These are phyloP conservation scores for Nicotiana tabacum DNA, from an alignment of 257 asterid species.

Conservation along the genomic window DNA sequence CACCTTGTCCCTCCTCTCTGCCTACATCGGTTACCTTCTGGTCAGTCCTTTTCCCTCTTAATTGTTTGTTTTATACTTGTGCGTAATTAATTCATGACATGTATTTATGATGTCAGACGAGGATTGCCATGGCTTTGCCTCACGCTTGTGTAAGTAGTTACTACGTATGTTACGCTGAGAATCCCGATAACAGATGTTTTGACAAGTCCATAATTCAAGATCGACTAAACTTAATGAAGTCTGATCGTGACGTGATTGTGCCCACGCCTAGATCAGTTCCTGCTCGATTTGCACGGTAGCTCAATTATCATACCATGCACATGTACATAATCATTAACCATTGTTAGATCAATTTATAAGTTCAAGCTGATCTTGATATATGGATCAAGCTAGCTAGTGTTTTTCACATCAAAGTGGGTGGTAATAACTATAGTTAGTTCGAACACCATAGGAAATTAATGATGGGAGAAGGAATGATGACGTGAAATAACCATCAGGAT, in stretches of 20 bases:
- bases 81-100: not conserved
- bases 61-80: not conserved
- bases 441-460: no score
- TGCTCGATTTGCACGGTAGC: slow-evolving; percentile 48
- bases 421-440: no score
- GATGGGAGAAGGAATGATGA: not conserved
- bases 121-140: slow-evolving; percentile 98
- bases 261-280: slow-evolving; percentile 78
- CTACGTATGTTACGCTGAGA: slow-evolving; percentile 95
- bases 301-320: not conserved
- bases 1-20: slow-evolving; percentile 64
- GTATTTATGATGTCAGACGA: slow-evolving; percentile 49
- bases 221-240: slow-evolving; percentile 41
- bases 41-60: slow-evolving; percentile 27
- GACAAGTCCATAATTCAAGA: slow-evolving; percentile 54
- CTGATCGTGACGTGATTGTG: slow-evolving; percentile 48
- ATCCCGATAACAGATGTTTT: slow-evolving; percentile 63
- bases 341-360: not conserved
- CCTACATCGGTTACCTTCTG: slow-evolving; percentile 91
- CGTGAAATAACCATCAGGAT: not conserved
- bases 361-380: not conserved
- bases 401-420: not conserved
- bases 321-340: not conserved
- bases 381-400: not conserved
- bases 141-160: slow-evolving; percentile 93